Percentiles rank a stretch among this genome's conserved stretches.
Evolutionary conservation across 108 stramenopile species (phyloP).

Genomic region (Mayamaea pseudoterrestris): DNA sequence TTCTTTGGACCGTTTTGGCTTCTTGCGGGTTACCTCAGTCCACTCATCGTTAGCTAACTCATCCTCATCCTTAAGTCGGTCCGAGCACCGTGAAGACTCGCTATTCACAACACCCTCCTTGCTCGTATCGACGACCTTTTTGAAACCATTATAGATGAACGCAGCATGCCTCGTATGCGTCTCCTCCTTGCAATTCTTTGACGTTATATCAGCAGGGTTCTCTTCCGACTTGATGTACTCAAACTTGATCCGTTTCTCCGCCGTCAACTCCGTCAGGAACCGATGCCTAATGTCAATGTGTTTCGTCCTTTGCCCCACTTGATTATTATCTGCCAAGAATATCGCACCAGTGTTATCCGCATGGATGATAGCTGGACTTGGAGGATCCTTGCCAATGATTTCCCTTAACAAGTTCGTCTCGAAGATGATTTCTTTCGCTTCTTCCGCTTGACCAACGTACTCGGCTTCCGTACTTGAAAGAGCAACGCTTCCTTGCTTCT

Average conservation of each 20-base stretch:
- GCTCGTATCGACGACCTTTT: too few relatives aligned
- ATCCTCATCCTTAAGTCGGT: too few relatives aligned
- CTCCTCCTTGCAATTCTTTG: constrained; percentile 5
- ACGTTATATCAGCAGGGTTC: not conserved
- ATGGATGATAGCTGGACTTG: constrained; percentile 3
- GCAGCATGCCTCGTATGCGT: constrained; percentile 3
- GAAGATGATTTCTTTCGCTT: constrained; percentile 10
- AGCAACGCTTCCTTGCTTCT: constrained; percentile 8
- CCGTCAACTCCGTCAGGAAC: constrained; percentile 1
- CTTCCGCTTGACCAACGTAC: constrained; percentile 7
- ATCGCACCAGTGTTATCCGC: constrained; percentile 18
- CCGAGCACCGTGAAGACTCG: too few relatives aligned
- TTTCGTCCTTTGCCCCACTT: constrained; percentile 15
- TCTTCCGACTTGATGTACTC: constrained; percentile 4
- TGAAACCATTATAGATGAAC: too few relatives aligned
- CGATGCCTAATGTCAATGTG: constrained; percentile 12
- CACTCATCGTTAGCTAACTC: too few relatives aligned
- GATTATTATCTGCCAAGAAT: constrained; percentile 10
- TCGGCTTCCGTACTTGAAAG: constrained; percentile 10
- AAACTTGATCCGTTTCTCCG: not conserved
- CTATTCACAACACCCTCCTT: too few relatives aligned
- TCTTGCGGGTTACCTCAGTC: too few relatives aligned
- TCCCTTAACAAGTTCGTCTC: constrained; percentile 12
- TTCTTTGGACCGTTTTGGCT: too few relatives aligned
- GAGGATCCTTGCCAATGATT: not conserved